Percentiles rank a stretch among this genome's conserved stretches.
These are phyloP conservation scores for Pholiota conissans DNA, from an alignment of 768 basidiomycete genomes.

Conservation along the genomic window DNA sequence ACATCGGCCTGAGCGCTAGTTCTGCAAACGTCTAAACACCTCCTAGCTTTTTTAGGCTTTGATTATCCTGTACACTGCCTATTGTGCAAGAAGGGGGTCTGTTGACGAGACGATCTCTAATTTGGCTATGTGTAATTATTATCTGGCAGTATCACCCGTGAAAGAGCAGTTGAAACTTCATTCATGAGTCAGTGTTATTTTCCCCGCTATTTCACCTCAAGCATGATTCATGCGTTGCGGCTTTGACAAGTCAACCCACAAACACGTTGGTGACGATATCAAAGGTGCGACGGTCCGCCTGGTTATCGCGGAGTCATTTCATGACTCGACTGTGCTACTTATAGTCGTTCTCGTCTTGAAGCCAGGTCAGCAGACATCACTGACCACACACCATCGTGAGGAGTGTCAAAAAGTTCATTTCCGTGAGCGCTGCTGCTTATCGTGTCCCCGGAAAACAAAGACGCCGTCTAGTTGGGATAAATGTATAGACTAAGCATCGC, in stretches of 20 bases:
- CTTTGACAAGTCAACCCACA: background rate
- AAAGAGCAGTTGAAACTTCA: background rate
- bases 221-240: background rate
- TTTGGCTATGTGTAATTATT: no score
- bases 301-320: background rate
- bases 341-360: background rate
- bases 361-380: background rate
- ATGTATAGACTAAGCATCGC: background rate
- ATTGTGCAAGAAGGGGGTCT: background rate
- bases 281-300: background rate
- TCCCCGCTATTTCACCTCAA: background rate
- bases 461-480: background rate
- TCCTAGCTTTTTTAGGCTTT: background rate
- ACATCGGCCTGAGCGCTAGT: background rate
- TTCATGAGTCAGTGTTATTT: background rate
- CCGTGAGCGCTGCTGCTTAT: background rate
- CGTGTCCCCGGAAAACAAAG: background rate
- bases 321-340: background rate
- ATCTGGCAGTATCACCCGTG: background rate
- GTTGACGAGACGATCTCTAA: background rate
- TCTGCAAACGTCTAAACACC: no score
- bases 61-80: background rate
- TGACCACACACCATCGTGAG: background rate
- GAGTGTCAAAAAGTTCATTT: slow-evolving; percentile 3
- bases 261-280: background rate